Evolutionary conservation across 768 basidiomycete genomes (phyloP), one percentile per base, ranked within the genome.

Genomic region (Leccinum subtestaceum): DNA sequence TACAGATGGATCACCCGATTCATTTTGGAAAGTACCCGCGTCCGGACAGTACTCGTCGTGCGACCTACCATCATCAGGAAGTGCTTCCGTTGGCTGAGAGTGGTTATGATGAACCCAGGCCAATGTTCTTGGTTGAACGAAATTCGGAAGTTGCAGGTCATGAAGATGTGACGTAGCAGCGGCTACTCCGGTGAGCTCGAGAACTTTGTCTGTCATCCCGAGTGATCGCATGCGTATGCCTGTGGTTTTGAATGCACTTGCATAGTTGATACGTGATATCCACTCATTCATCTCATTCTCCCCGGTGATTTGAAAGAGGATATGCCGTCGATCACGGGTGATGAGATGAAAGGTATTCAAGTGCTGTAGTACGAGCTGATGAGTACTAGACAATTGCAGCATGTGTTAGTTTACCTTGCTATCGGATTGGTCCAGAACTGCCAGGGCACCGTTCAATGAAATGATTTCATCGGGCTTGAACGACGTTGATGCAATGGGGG

Each of bases 231-330:
- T 93, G 48, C 84, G 81, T 38, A 98, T 78, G 10, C 89, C 89
- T 15, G 86, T 81, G 2, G 92, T 86, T 75, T 89, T 94, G 83
- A 97, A 98, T 5, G 92, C 80, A 59, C 93, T 89, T 3, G 94
- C 94, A 69, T 97, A 98, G 74, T 99, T 99, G 68, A 98, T 93
- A 32, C 81, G 79, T 13, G 88, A 81, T 61, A 98, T 86, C 97
- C 97, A 99, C 62, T 88, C 84, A 65, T 95, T 89, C 77, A 92
- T 81, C 58, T 95, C 91, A 47, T 76, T 72, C 59, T 87, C 86
- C 65, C 83, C 79, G 12, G 78, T 67, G 6, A 90, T 82, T 68
- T 93, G 92, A 19, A 98, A 78, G 38, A 98, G 82, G 59, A 89
- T 84, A 64, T 93, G 90, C 1, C 92, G 88, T 11, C 91, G 87